Percentiles rank a stretch among this genome's conserved stretches.
Conservation (phyloP, 2,329 filamentous ascomycete species). For the Alternaria triticimaculans region DNA sequence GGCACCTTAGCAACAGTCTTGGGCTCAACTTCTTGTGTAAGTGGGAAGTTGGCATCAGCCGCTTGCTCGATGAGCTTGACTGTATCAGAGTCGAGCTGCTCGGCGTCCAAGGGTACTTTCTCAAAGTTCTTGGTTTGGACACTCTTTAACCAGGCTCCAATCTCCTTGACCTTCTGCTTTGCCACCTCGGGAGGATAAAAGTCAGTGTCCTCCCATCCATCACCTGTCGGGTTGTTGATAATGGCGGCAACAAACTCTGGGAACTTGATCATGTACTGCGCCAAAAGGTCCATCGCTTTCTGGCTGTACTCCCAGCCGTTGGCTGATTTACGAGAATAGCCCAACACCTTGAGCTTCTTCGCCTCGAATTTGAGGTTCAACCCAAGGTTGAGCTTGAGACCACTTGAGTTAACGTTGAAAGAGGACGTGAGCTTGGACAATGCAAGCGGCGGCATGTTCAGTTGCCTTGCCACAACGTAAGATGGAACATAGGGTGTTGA, state of each 20-base stretch:
- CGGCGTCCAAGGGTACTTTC: constrained; percentile 92
- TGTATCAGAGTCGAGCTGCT: constrained; percentile 91
- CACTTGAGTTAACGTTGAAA: constrained; percentile 83
- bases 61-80: constrained; percentile 81
- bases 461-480: constrained; percentile 82
- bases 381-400: constrained; percentile 85
- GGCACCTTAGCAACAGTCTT: constrained; percentile 83
- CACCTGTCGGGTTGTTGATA: constrained; percentile 82
- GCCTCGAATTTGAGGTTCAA: constrained; percentile 97
- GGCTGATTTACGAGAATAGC: constrained; percentile 85
- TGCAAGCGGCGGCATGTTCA: constrained; percentile 83
- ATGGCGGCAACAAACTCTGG: constrained; percentile 94
- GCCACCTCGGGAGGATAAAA: constrained; percentile 81
- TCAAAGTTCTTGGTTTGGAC: constrained; percentile 92
- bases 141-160: constrained; percentile 89
- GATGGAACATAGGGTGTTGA: constrained; percentile 82
- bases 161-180: constrained; percentile 85
- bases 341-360: constrained; percentile 92
- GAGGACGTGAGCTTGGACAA: constrained; percentile 96
- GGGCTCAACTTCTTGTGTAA: constrained; percentile 54
- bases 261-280: constrained; percentile 90
- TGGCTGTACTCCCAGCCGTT: constrained; percentile 96
- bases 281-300: constrained; percentile 79
- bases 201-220: constrained; percentile 82
- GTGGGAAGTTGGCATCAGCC: constrained; percentile 63